Evolutionary conservation across 2,329 filamentous ascomycete genomes (phyloP), one percentile per base, ranked within the genome.

Genomic region (Bipolaris gigantea): DNA sequence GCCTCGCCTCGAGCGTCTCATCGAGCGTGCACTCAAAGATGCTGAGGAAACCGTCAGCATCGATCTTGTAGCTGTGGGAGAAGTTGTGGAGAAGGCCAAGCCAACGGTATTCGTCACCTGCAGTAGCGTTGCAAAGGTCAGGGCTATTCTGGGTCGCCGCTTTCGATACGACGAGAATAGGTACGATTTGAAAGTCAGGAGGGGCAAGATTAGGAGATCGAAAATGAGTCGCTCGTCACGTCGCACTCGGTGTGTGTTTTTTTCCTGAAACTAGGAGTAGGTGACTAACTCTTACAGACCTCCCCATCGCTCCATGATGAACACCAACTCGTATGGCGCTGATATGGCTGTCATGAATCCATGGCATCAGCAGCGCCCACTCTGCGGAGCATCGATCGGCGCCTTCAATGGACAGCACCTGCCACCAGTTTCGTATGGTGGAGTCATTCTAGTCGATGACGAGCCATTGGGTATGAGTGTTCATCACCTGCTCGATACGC

Each of bases 401-500:
- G 92, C 92, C 0, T 97, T 90, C 80, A 86, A 90, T 46, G 85
- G 92, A 60, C 86, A 89, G 40, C 93, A 97, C 69, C 79, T 97
- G 2, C 92, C 92, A 5, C 91, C 93, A 2, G 93, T 96, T 3
- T 95, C 91, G 30, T 92, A 96, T 62, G 93, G 93, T 11, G 93
- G 93, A 8, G 82, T 96, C 4, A 85, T 97, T 36, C 78, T 94
- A 30, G 85, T 97, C 1, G 92, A 97, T 68, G 86, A 89, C 50
- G 86, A 89, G 71, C 85, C 90, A 0, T 94, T 92, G 66, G 93
- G 93, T 11, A 94, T 97, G 90, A 97, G 91, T 19, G 93, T 97
- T 0, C 93, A 97, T 68, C 93, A 97, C 73, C 93, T 97, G 86
- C 84, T 97, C 2, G 93, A 97, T 65, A 76, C 78, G 11, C 78